Conservation (phyloP, 257 asterid genomes). For the Solanum pinnatisectum region DNA sequence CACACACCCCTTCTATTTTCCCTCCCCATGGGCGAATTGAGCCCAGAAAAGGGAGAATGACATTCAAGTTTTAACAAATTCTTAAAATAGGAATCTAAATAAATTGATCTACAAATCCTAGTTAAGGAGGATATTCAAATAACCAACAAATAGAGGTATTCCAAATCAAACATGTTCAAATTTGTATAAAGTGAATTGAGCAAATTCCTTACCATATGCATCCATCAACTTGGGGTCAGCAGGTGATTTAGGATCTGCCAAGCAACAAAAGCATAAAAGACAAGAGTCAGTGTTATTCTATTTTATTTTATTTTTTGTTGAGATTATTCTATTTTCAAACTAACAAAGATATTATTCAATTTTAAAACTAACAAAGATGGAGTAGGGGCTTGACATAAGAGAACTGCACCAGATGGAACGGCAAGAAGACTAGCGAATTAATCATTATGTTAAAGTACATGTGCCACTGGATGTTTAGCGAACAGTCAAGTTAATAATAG, state of each 20-base stretch:
- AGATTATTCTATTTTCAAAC: not conserved
- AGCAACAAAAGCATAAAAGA: slow-evolving; percentile 9
- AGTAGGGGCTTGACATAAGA: not conserved
- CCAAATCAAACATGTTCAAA: not conserved
- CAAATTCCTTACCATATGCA: slow-evolving; percentile 54
- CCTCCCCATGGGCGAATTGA: not conserved
- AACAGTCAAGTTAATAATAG: not conserved
- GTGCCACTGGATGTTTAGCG: not conserved
- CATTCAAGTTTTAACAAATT: not conserved
- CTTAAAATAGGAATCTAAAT: not conserved
- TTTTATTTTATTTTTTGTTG: not conserved
- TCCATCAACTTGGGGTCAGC: slow-evolving; percentile 75
- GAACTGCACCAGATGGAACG: not conserved
- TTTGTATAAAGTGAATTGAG: not conserved
- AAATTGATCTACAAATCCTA: not conserved
- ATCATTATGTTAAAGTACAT: not conserved
- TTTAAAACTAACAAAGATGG: not conserved
- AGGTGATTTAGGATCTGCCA: slow-evolving; percentile 73
- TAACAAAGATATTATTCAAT: not conserved
- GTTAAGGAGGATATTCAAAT: not conserved
- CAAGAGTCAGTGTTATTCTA: not conserved
- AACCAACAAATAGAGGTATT: not conserved
- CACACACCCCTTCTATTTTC: not conserved
- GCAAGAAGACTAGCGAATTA: not conserved
- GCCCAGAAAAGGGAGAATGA: not conserved